These are phyloP conservation scores for Cytidiella melzeri DNA, from an alignment of 768 basidiomycete species.

Conservation along the genomic window DNA sequence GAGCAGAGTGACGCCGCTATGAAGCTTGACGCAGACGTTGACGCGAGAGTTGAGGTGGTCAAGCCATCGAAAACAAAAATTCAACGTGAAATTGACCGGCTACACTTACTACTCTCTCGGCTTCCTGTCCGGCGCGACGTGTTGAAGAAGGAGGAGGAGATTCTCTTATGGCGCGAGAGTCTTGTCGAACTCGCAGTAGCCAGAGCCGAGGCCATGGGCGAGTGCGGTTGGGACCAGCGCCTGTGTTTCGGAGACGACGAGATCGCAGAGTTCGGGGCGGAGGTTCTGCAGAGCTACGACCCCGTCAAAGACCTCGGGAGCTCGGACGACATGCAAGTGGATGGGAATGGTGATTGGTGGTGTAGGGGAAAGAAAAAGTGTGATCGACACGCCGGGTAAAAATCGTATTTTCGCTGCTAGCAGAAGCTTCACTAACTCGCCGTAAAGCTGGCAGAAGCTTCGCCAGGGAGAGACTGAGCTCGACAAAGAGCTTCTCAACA, in stretches of 20 bases:
- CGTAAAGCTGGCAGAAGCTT: slow-evolving; percentile 68
- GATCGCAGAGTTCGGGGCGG: slow-evolving; percentile 61
- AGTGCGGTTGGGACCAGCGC: slow-evolving; percentile 88
- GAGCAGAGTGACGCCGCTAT: slow-evolving; percentile 1
- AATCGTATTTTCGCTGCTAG: slow-evolving; percentile 11
- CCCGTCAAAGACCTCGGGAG: slow-evolving; percentile 23
- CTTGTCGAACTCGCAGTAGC: slow-evolving; percentile 62
- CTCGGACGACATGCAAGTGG: slow-evolving; percentile 35
- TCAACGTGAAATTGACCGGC: slow-evolving; percentile 48
- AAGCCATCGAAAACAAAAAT: slow-evolving; percentile 39
- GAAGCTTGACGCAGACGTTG: neutral
- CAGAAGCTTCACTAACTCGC: neutral
- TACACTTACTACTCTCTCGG: slow-evolving; percentile 48
- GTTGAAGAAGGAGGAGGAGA: slow-evolving; percentile 63
- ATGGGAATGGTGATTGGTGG: slow-evolving; percentile 61
- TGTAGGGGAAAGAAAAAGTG: slow-evolving; percentile 71
- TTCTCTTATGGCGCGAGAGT: slow-evolving; percentile 63
- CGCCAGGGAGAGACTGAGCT: slow-evolving; percentile 66
- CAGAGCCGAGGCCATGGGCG: slow-evolving; percentile 54
- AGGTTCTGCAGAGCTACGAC: slow-evolving; percentile 67
- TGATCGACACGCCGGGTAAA: slow-evolving; percentile 73
- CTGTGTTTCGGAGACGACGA: slow-evolving; percentile 80
- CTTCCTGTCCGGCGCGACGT: slow-evolving; percentile 57
- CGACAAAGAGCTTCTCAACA: slow-evolving; percentile 73
- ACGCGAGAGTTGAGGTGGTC: slow-evolving; percentile 18